Percentiles rank a stretch among this genome's conserved stretches.
Evolutionary conservation across 805 yeast species (phyloP).

Genomic region (Metschnikowia proteae): DNA sequence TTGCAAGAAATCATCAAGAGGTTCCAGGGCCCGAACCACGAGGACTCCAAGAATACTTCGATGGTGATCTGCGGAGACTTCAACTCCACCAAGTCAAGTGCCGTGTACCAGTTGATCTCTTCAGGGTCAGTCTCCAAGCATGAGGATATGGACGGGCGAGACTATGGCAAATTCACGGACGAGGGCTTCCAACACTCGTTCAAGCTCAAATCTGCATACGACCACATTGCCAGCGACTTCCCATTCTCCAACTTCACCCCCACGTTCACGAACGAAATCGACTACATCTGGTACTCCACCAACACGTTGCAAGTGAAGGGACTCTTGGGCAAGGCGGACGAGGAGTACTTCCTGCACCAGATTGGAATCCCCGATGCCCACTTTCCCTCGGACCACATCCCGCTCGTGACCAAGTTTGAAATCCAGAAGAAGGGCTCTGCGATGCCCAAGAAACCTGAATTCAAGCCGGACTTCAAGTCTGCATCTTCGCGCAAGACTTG

Average conservation of each 20-base stretch:
- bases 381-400: slow-evolving; percentile 92
- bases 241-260: slow-evolving; percentile 96
- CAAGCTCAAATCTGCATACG: slow-evolving; percentile 80
- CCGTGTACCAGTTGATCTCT: slow-evolving; percentile 86
- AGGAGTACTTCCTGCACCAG: slow-evolving; percentile 65
- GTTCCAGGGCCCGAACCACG: slow-evolving; percentile 42
- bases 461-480: slow-evolving; percentile 43
- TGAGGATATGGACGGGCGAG: slow-evolving; percentile 76
- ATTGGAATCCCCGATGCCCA: slow-evolving; percentile 94
- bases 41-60: slow-evolving; percentile 61
- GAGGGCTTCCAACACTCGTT: slow-evolving; percentile 83
- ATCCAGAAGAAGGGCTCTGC: slow-evolving; percentile 47
- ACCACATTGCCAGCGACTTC: slow-evolving; percentile 70
- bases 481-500: slow-evolving; percentile 41
- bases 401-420: slow-evolving; percentile 76
- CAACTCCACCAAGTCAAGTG: slow-evolving; percentile 81
- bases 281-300: slow-evolving; percentile 93
- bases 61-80: slow-evolving; percentile 91
- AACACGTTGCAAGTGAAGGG: slow-evolving; percentile 79
- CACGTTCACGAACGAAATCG: slow-evolving; percentile 86
- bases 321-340: slow-evolving; percentile 78
- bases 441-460: slow-evolving; percentile 34
- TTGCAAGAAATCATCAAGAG: slow-evolving; percentile 61
- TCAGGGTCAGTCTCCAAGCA: slow-evolving; percentile 79
- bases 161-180: slow-evolving; percentile 86